A percentile compares a stretch with the other conserved stretches of the same genome.
Conservation (phyloP, 371 early-diverging fungal species). For the Funneliformis caledonium region DNA sequence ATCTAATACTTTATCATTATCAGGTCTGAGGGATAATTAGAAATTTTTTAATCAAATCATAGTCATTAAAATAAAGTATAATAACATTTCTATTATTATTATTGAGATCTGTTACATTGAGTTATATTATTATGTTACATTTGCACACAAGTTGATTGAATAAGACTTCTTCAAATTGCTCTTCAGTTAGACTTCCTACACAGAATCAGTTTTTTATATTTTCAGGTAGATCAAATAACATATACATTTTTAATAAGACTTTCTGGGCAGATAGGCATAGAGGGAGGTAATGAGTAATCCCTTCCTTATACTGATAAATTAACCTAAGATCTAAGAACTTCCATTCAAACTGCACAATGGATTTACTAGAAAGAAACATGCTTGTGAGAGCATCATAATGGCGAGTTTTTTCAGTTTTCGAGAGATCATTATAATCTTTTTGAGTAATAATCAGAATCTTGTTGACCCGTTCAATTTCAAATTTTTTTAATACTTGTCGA, state of each 20-base stretch:
- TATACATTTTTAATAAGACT: background rate
- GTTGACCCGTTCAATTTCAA: conserved; percentile 29
- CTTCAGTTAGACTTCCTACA: background rate
- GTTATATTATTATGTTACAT: background rate
- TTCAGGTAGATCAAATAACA: background rate
- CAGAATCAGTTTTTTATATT: background rate
- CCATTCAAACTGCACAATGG: conserved; percentile 17
- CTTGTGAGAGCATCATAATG: conserved; percentile 4
- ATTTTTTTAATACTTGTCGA: conserved; percentile 31
- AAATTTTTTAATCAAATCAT: background rate
- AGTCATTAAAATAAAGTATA: conserved; percentile 3
- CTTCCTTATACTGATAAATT: conserved; percentile 20
- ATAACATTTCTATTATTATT: conserved; percentile 4
- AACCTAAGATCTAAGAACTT: conserved; percentile 27
- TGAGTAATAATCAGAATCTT: background rate
- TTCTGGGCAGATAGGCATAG: background rate
- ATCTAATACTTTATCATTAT: conserved; percentile 27
- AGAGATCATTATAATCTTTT: background rate
- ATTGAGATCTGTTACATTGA: conserved; percentile 13
- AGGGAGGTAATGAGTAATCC: conserved; percentile 5
- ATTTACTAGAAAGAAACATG: background rate
- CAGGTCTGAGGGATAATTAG: conserved; percentile 40
- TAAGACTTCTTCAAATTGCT: background rate
- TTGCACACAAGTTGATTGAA: conserved; percentile 16
- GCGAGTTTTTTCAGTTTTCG: background rate